Percentiles rank a stretch among this genome's conserved stretches.
These are phyloP conservation scores for Sclerotinia borealis DNA, from an alignment of 2,329 filamentous ascomycete species.

Conservation along the genomic window DNA sequence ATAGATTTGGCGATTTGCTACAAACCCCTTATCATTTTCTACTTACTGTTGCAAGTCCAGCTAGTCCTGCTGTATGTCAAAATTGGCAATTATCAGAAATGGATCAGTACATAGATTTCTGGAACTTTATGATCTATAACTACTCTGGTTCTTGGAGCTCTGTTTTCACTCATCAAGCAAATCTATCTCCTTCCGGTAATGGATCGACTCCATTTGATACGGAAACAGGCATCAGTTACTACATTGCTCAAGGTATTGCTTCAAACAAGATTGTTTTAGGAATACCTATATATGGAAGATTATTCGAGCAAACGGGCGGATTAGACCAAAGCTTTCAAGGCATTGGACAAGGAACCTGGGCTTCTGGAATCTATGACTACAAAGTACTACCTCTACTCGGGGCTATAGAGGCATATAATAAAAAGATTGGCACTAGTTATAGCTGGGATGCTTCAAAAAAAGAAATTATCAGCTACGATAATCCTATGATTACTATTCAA, in stretches of 20 bases:
- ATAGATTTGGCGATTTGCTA: constrained; percentile 41
- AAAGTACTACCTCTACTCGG: background rate
- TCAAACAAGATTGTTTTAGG: background rate
- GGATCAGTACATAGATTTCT: constrained; percentile 44
- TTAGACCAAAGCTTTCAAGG: background rate
- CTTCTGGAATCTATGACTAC: background rate
- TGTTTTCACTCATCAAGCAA: constrained; percentile 62
- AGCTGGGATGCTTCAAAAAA: too few species aligned
- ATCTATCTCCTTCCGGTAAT: constrained; percentile 48
- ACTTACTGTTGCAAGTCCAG: constrained; percentile 48
- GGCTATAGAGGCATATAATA: too few species aligned
- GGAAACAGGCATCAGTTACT: background rate
- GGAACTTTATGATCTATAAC: constrained; percentile 69
- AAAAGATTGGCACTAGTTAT: too few species aligned
- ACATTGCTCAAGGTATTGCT: background rate
- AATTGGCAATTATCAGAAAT: constrained; percentile 43
- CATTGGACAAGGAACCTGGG: background rate
- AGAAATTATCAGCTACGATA: too few species aligned
- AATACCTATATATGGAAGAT: background rate
- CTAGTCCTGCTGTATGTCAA: constrained; percentile 42
- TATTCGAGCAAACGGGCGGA: background rate
- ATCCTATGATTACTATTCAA: too few species aligned
- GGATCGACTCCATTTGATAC: background rate
- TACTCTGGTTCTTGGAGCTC: constrained; percentile 61
- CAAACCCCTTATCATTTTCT: constrained; percentile 46